A percentile compares a stretch with the other conserved stretches of the same genome.
Evolutionary conservation across 176 grass and related monocot genomes (phyloP).

Genomic region (Elymus sibiricus): DNA sequence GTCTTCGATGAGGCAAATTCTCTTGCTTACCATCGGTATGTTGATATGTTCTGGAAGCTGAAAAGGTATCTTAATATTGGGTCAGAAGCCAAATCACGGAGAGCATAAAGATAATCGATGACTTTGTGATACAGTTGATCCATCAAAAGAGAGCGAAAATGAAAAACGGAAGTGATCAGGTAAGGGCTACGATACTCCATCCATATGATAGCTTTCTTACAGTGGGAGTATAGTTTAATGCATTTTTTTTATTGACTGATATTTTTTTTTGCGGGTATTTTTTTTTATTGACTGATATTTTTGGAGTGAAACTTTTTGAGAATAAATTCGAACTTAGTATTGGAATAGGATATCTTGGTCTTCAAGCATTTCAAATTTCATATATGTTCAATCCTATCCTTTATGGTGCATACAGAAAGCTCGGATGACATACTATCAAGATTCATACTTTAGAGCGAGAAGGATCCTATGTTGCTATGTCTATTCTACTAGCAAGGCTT

Average conservation of each 20-base stretch:
- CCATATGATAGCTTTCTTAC: not conserved
- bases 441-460: slow-evolving; percentile 50
- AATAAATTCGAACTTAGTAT: too few relatives aligned
- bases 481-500: too few relatives aligned
- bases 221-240: not conserved
- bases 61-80: slow-evolving; percentile 60
- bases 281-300: not conserved
- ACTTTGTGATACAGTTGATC: slow-evolving; percentile 59
- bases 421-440: slow-evolving; percentile 66
- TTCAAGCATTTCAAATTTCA: not conserved
- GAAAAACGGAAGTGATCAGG: slow-evolving; percentile 16
- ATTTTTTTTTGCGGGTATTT: too few relatives aligned
- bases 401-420: not conserved
- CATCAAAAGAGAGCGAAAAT: slow-evolving; percentile 36
- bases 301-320: too few relatives aligned
- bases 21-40: slow-evolving; percentile 36
- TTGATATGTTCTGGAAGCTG: slow-evolving; percentile 51
- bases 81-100: slow-evolving; percentile 36
- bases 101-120: slow-evolving; percentile 42
- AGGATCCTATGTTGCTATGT: not conserved
- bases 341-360: not conserved
- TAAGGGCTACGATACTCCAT: slow-evolving; percentile 15
- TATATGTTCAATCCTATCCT: not conserved
- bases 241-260: too few relatives aligned
- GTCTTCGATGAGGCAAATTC: slow-evolving; percentile 49